Percentiles rank a stretch among this genome's conserved stretches.
phyloP scores from a whole-genome alignment of 805 yeast species.

The Kregervanrija pseudodelftensis region DNA sequence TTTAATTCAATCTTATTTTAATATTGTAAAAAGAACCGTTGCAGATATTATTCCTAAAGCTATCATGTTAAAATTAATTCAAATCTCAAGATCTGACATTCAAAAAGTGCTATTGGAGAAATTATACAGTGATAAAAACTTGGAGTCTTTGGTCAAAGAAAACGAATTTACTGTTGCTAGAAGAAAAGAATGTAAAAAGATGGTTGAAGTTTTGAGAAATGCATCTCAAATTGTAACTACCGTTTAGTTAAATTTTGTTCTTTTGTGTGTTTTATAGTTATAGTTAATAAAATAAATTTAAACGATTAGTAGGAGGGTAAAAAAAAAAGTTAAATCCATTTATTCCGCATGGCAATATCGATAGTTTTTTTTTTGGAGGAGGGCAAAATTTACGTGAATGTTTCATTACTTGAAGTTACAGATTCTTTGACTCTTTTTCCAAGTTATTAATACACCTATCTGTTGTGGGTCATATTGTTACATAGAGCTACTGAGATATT shows the following conservation, averaged over 20 bases:
- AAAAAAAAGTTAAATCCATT: too few relatives aligned
- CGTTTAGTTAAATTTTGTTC: slow-evolving; percentile 30
- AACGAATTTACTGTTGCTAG: slow-evolving; percentile 89
- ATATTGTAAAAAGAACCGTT: slow-evolving; percentile 87
- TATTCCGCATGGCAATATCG: too few relatives aligned
- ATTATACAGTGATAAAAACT: slow-evolving; percentile 68
- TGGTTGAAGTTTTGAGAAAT: slow-evolving; percentile 86
- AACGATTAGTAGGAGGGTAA: too few relatives aligned
- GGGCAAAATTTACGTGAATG: too few relatives aligned
- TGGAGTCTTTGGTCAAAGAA: slow-evolving; percentile 78
- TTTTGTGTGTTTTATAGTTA: too few relatives aligned
- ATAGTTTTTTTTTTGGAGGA: too few relatives aligned
- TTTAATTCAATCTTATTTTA: slow-evolving; percentile 82
- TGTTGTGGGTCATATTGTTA: too few relatives aligned
- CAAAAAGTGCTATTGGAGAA: slow-evolving; percentile 87
- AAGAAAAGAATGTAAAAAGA: slow-evolving; percentile 88
- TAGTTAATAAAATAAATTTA: too few relatives aligned
- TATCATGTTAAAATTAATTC: slow-evolving; percentile 85
- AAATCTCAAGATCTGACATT: slow-evolving; percentile 75
- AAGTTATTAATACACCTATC: too few relatives aligned
- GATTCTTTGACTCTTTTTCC: too few relatives aligned
- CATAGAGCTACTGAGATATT: too few relatives aligned
- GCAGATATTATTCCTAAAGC: slow-evolving; percentile 95
- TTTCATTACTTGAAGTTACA: too few relatives aligned
- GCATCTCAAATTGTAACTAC: slow-evolving; percentile 87